Evolutionary conservation across 108 stramenopile genomes (phyloP).

Genomic region (Asterionellopsis glacialis): DNA sequence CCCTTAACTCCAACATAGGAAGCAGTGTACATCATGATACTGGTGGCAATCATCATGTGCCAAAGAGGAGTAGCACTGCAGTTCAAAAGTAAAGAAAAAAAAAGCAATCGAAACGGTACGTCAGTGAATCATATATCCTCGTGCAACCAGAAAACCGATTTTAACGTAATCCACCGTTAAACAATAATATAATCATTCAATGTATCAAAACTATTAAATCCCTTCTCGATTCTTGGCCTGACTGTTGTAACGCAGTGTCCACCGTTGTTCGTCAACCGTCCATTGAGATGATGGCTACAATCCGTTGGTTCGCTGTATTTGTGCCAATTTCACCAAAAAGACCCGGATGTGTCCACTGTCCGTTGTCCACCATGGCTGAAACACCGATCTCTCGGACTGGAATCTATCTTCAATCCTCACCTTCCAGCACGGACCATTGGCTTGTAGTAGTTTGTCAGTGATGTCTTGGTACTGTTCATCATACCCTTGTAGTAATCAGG

Average conservation of each 20-base stretch:
- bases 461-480: conserved; percentile 3
- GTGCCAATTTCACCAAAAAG: neutral
- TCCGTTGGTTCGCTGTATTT: too few species aligned
- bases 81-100: conserved; percentile 4
- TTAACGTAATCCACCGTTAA: too few species aligned
- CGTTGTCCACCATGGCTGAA: neutral
- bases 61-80: conserved; percentile 40
- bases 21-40: conserved; percentile 50
- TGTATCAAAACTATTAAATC: too few species aligned
- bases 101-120: neutral
- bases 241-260: too few species aligned
- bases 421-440: conserved; percentile 44
- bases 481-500: conserved; percentile 26
- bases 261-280: too few species aligned
- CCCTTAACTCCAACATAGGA: conserved; percentile 46
- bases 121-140: neutral
- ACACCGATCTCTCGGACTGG: neutral
- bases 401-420: conserved; percentile 15
- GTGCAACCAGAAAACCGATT: neutral
- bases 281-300: too few species aligned
- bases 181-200: too few species aligned
- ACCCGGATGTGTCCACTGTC: neutral
- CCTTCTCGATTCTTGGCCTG: too few species aligned
- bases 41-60: conserved; percentile 51
- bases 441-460: conserved; percentile 36